A percentile compares a stretch with the other conserved stretches of the same genome.
Evolutionary conservation across 129 eudicot genomes (phyloP).

Genomic region (Helianthus annuus): DNA sequence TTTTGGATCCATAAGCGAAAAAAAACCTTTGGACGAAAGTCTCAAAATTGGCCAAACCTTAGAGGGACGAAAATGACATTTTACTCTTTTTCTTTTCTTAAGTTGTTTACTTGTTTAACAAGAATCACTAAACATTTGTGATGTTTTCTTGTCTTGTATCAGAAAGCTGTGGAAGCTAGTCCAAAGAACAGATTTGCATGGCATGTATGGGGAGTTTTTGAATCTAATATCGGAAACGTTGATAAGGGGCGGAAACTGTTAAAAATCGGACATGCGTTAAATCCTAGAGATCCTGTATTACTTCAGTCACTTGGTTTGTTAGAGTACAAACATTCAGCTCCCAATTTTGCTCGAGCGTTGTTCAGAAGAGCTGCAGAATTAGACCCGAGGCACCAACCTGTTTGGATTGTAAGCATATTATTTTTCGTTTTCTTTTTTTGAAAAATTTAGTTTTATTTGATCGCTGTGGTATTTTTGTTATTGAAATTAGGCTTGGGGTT

Average conservation of each 20-base stretch:
- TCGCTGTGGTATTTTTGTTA: background rate
- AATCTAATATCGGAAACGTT: slow-evolving; percentile 66
- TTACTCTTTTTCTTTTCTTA: background rate
- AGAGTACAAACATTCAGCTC: slow-evolving; percentile 72
- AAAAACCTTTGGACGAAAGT: too few relatives aligned
- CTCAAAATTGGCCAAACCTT: too few relatives aligned
- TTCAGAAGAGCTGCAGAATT: slow-evolving; percentile 78
- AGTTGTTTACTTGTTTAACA: slow-evolving; percentile 3
- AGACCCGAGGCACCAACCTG: slow-evolving; percentile 90
- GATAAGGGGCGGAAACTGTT: slow-evolving; percentile 78
- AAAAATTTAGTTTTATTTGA: background rate
- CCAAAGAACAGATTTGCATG: slow-evolving; percentile 98
- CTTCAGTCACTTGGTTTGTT: slow-evolving; percentile 88
- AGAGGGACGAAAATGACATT: too few relatives aligned
- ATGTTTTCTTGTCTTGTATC: slow-evolving; percentile 31
- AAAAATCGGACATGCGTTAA: slow-evolving; percentile 79
- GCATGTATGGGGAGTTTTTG: slow-evolving; percentile 99
- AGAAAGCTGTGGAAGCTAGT: slow-evolving; percentile 95
- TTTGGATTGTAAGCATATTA: slow-evolving; percentile 75
- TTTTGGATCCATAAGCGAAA: too few relatives aligned
- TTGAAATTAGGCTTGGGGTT: slow-evolving; percentile 90
- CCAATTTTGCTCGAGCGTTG: slow-evolving; percentile 75
- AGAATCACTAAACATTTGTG: slow-evolving; percentile 16
- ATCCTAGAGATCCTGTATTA: slow-evolving; percentile 96
- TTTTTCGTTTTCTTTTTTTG: background rate